Base-by-base conservation (phyloP, 2,329 filamentous ascomycete species). In the Calonectria pauciramosa region DNA sequence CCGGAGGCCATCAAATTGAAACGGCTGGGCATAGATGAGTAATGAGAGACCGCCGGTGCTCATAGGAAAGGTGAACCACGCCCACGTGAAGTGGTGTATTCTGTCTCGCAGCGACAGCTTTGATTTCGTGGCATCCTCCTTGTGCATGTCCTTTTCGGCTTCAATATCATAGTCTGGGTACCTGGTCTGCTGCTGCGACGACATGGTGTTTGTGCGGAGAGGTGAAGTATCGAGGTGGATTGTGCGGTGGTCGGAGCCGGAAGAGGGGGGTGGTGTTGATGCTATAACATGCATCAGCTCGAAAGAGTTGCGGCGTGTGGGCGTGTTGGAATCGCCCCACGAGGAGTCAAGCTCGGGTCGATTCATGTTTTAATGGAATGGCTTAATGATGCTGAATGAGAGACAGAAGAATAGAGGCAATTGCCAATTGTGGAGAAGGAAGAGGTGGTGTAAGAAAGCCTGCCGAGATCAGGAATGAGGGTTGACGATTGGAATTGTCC, bases 1-100 rank as follows among this genome's bases (percentile, higher is more conserved):
- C 6, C 85, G 82, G 1, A 95, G 85, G 0, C 93, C 93, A 0
- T 85, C 81, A 82, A 96, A 96, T 70, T 87, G 86, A 79, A 92
- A 90, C 11, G 94, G 94, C 66, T 92, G 91, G 3, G 89, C 88
- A 56, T 87, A 87, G 54, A 96, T 88, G 20, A 95, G 88, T 3
- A 93, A 84, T 0, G 93, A 90, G 1, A 96, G 84, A 0, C 93
- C 93, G 41, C 94, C 94, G 0, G 93, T 94, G 63, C 92, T 94
- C 94, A 95, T 95, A 2, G 93, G 93, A 38, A 92, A 86, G 1
- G 93, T 94, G 84, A 93, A 96, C 93, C 93, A 95, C 23, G 91
- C 92, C 93, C 92, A 93, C 0, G 91, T 93, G 81, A 93, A 92
- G 84, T 93, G 91, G 59, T 88, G 84, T 32, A 91, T 83, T 5